Evolutionary conservation across 306 rosid species (phyloP).

Genomic region (Fragaria vesca): DNA sequence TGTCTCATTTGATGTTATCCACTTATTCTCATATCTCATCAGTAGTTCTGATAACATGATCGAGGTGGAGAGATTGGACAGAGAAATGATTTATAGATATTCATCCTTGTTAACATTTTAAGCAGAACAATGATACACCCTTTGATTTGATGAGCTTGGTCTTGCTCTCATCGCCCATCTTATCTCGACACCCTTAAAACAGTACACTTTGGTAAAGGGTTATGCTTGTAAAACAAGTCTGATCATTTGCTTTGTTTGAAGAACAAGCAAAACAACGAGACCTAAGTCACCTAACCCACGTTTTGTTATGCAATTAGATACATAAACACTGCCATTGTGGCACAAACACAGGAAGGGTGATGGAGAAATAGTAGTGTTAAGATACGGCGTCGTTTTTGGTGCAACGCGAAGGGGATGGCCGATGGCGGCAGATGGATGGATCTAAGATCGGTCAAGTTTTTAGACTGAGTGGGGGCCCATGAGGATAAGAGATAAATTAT

Average conservation of each 20-base stretch:
- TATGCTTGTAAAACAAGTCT: not conserved
- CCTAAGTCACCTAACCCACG: not conserved
- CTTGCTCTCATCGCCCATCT: no score
- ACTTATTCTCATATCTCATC: no score
- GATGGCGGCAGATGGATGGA: not conserved
- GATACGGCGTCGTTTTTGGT: not conserved
- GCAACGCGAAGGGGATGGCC: not conserved
- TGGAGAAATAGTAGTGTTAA: not conserved
- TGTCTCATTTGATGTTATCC: no score
- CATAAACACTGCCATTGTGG: not conserved
- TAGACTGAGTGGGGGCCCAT: not conserved
- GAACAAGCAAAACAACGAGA: not conserved
- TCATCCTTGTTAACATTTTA: no score
- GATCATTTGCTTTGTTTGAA: not conserved
- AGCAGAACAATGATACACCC: no score
- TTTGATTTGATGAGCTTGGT: no score
- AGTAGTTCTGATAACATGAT: no score
- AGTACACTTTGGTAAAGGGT: no score
- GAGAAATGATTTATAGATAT: no score
- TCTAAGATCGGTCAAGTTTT: not conserved
- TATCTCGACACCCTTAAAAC: no score
- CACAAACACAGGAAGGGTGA: not conserved
- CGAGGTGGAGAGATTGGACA: no score
- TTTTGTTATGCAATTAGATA: not conserved
- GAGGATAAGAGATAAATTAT: slow-evolving; percentile 1